Evolutionary conservation across 331 rosid species (phyloP).

Genomic region (Malus hybrid): DNA sequence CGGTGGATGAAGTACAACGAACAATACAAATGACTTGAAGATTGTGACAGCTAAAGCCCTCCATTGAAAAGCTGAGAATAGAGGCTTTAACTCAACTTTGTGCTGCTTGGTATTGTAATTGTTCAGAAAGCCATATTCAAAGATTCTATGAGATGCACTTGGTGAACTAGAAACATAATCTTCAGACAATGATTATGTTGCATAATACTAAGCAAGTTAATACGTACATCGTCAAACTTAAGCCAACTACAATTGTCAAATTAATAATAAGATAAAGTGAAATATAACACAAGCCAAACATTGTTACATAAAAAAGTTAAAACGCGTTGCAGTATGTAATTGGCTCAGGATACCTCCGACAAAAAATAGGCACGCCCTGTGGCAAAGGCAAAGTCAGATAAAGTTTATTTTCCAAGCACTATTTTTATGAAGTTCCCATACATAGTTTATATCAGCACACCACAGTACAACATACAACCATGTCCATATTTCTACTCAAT

Average conservation of each 20-base stretch:
- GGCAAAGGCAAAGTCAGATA: too few species aligned
- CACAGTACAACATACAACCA: neutral
- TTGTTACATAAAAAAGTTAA: too few species aligned
- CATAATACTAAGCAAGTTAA: constrained; percentile 12
- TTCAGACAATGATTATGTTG: constrained; percentile 33
- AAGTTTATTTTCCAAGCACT: too few species aligned
- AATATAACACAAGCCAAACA: too few species aligned
- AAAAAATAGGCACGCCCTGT: too few species aligned
- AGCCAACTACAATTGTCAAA: constrained; percentile 6
- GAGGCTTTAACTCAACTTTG: constrained; percentile 61
- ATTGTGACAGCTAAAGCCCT: constrained; percentile 51
- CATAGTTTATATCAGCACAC: neutral
- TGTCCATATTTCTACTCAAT: neutral
- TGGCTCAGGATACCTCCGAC: fast-evolving
- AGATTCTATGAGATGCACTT: constrained; percentile 30
- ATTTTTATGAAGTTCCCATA: neutral
- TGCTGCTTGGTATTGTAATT: constrained; percentile 48
- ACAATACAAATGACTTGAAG: constrained; percentile 56
- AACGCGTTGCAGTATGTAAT: too few species aligned
- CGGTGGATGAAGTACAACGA: constrained; percentile 60
- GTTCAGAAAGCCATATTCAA: constrained; percentile 28
- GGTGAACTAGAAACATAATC: constrained; percentile 42
- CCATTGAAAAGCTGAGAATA: constrained; percentile 67
- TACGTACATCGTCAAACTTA: constrained; percentile 1
- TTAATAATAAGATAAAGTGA: neutral